Conservation (phyloP, 2,329 filamentous ascomycete species). For the Claviceps sorghi region DNA sequence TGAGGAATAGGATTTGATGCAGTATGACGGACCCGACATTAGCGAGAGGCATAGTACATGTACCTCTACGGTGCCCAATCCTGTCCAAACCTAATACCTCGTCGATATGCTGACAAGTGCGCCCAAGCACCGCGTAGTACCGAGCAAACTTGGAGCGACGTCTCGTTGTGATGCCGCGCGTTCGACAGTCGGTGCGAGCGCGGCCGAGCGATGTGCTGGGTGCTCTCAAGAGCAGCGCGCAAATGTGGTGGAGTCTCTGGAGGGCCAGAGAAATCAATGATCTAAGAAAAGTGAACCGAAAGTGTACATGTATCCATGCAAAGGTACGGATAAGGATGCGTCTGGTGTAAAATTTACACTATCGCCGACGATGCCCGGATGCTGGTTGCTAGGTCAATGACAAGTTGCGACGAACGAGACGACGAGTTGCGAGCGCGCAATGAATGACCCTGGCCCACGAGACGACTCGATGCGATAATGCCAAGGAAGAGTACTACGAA, state of each 20-base stretch:
- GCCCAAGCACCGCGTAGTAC: background rate
- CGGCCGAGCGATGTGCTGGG: background rate
- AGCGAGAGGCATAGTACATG: slow-evolving; percentile 31
- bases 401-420: background rate
- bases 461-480: background rate
- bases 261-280: background rate
- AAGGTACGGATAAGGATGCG: background rate
- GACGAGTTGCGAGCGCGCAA: background rate
- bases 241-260: background rate
- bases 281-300: background rate
- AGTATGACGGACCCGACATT: slow-evolving; percentile 38
- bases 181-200: background rate
- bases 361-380: background rate
- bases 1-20: slow-evolving; percentile 37
- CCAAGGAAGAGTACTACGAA: background rate
- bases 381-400: background rate
- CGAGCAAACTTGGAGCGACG: background rate
- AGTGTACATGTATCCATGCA: background rate
- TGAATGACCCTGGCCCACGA: background rate
- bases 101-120: background rate
- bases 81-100: background rate
- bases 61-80: background rate
- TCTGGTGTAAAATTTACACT: background rate
- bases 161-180: background rate
- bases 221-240: background rate